Evolutionary conservation across 2,329 filamentous ascomycete genomes (phyloP), one percentile per base, ranked within the genome.

Genomic region (Fusarium hainanense): DNA sequence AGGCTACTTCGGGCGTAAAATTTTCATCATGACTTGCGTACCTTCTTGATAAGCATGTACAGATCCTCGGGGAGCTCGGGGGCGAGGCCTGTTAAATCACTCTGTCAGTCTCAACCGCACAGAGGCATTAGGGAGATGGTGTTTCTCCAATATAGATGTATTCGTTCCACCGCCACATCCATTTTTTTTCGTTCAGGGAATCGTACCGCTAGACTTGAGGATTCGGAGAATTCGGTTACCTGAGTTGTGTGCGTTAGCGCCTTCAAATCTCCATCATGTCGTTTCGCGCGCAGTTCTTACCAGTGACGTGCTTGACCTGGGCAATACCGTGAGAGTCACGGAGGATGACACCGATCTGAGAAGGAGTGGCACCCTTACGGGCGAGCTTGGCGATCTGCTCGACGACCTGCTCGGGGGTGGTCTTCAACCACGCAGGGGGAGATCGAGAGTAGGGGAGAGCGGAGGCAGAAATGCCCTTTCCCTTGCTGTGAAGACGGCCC

Each of bases 21-120:
- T 14, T 34, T 51, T 37, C 6, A 16, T 25, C 47, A 69, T 55
- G 41, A 54, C 32, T 32, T 30, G 58, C 79, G 67, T 82, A 97
- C 95, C 94, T 99, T 99, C 93, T 98, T 98, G 93, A 98, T 98
- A 84, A 98, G 89, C 93, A 97, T 97, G 92, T 98, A 99, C 77
- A 98, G 92, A 86, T 99, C 96, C 91, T 99, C 96, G 82, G 97
- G 96, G 79, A 99, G 91, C 84, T 98, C 94, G 83, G 97, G 96
- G 78, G 96, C 95, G 83, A 99, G 94, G 88, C 96, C 96, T 99
- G 87, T 81, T 82, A 87, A 47, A 91, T 97, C 94, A 89, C 94
- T 94, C 92, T 90, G 93, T 96, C 93, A 96, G 93, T 90, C 89
- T 86, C 84, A 87, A 95, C 93, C 93, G 92, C 89, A 87, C 92